Base-by-base conservation (phyloP, 192 early-diverging fungal genomes). In the Rhizophagus sp. region DNA sequence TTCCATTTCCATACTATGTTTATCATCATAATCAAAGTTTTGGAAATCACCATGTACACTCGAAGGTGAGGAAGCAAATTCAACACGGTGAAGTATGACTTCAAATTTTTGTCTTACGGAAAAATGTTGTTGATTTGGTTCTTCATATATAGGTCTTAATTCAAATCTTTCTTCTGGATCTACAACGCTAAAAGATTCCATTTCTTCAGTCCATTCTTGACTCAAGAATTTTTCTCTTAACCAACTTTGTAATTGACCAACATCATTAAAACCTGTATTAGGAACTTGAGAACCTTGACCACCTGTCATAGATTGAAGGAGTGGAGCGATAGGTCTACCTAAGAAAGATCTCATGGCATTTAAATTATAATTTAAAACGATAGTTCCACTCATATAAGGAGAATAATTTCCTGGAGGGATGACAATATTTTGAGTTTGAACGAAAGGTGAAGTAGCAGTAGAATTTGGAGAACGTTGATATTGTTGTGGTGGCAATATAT, bases 331-430 rank as follows among this genome's bases (percentile, higher is more conserved):
- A 7, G 6, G 0, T 10, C 39, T 65, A 13, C 62, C 76, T n/a
- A 69, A 33, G n/a, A 52, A 50, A 47, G 34, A 4, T 49, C 44
- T 34, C 25, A 68, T 47, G 12, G 44, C 76, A 57, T 57, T 66
- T 25, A 49, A 8, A 39, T 78, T 78, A 34, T 78, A 78, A 50
- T 68, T 78, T 13, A 78, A 78, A 6, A 39, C 66, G 15, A 78
- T 52, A 13, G 25, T 78, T 13, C 41, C 76, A 3, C 25, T 33
- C 66, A 63, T 78, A 27, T 78, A 50, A 13, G 66, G 65, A 34
- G 24, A 7, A 61, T 74, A 57, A 74, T 57, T 75, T 15, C 7
- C 27, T 15, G 30, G 9, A 9, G 4, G n/a, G 4, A 73, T 22
- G 9, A 15, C 30, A 10, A 13, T 27, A 27, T 66, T 22, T 36